Base-by-base conservation (phyloP, 2,329 filamentous ascomycete genomes). In the Diaporthe nobilis region DNA sequence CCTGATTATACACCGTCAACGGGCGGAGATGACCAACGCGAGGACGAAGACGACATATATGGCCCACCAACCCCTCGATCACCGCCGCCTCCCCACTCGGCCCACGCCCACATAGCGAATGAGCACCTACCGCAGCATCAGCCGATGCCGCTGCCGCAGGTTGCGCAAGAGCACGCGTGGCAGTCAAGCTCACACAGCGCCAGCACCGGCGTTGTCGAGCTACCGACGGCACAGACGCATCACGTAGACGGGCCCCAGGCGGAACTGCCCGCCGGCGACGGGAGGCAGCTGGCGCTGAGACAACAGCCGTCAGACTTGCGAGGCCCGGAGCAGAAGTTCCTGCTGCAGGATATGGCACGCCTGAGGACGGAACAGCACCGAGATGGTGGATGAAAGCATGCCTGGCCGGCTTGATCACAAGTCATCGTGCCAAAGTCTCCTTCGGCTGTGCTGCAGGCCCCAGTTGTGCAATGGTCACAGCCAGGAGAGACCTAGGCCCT, bases 161-260 rank as follows among this genome's bases (percentile, higher is more conserved):
- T 17, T 39, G 1, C 25, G 39, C 39, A 47, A 12, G 60, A 42
- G n/a, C 34, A 13, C 17, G 42, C 17, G 8, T 44, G 25, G 28
- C 42, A 47, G 17, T 9, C 42, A 4, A 20, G 13, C 20, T 20
- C 60, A 3, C n/a, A 10, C n/a, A 12, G n/a, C 15, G 34, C 25
- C 13, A 4, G 31, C 22, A 6, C 31, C 31, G 2, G 17, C 0
- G 28, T 31, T 9, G 47, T 60, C 44, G 71, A 72, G 57, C 71
- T 72, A 10, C 71, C 71, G n/a, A 39, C 71, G 13, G 71, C 31
- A n/a, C 44, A 63, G 71, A 51, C 42, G 4, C 71, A 72, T n/a
- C 57, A 10, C 8, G 57, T 8, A 7, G n/a, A 22, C 12, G 71
- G 71, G 10, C 57, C 71, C 7, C 42, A 5, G 31, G 71, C 71